phyloP scores from a whole-genome alignment of 352 stramenopile species.

The Phytopythium kandeliae region DNA sequence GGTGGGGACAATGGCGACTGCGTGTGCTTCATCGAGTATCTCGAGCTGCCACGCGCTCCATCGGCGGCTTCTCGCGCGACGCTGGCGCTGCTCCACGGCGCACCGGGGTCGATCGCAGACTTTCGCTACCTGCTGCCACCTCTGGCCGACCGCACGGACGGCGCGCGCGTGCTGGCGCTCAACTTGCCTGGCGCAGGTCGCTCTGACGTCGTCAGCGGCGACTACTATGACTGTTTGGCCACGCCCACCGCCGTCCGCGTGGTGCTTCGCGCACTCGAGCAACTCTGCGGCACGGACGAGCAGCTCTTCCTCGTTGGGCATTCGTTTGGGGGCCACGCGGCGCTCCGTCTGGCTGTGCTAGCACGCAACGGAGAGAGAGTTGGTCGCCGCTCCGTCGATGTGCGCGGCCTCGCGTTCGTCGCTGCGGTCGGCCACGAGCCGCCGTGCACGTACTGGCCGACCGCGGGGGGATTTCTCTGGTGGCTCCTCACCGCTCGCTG shows the following conservation, averaged over 20 bases:
- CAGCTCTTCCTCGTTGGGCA: background rate
- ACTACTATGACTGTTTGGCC: background rate
- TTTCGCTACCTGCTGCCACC: background rate
- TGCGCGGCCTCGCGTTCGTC: background rate
- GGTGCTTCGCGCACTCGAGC: background rate
- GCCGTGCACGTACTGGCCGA: background rate
- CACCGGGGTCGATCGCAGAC: background rate
- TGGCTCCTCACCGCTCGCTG: slow-evolving; percentile 2
- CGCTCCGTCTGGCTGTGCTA: background rate
- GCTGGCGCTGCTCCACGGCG: background rate
- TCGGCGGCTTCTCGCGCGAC: background rate
- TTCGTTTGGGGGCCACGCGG: background rate
- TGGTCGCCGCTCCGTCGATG: background rate
- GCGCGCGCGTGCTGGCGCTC: background rate
- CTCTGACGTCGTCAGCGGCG: background rate
- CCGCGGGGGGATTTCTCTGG: background rate
- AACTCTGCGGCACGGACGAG: background rate
- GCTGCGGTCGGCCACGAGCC: background rate
- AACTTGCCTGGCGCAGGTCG: background rate
- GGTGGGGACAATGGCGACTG: background rate
- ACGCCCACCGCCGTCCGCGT: background rate
- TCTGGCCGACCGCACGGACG: background rate
- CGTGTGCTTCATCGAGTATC: background rate
- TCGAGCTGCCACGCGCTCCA: background rate
- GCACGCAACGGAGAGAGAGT: background rate